Conservation (phyloP, 176 grass and related monocot genomes). For the Bolboschoenus planiculmis region DNA sequence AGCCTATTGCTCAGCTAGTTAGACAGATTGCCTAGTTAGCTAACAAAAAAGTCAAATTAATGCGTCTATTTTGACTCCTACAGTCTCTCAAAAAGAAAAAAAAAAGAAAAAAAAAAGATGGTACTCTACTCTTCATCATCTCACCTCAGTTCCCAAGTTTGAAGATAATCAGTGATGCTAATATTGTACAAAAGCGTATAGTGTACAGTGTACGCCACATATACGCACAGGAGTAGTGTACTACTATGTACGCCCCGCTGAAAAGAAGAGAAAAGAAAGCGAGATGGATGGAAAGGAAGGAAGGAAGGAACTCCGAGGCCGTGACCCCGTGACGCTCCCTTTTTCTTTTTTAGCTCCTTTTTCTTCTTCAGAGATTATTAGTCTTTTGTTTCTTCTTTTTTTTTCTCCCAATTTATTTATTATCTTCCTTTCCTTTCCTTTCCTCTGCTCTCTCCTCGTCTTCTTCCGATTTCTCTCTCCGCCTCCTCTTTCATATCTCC, state of each 20-base stretch:
- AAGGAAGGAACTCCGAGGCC: constrained; percentile 14
- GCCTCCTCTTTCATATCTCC: neutral
- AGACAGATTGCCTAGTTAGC: neutral
- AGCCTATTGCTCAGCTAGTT: neutral
- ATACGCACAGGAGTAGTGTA: neutral
- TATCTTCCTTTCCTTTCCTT: neutral
- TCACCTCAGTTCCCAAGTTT: neutral
- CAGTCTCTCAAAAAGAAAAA: neutral
- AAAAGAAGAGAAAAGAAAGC: constrained; percentile 9
- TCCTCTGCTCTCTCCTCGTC: neutral
- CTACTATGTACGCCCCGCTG: neutral
- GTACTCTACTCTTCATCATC: neutral
- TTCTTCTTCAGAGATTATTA: neutral
- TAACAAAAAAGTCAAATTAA: constrained; percentile 26
- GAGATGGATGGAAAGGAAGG: neutral
- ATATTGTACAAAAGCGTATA: neutral
- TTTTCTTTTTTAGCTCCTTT: constrained; percentile 1
- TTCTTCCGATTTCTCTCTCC: neutral
- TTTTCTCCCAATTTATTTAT: neutral
- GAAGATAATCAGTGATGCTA: neutral
- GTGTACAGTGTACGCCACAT: neutral
- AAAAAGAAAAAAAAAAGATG: neutral
- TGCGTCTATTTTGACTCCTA: neutral
- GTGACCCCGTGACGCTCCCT: constrained; percentile 22
- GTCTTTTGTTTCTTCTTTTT: neutral